Percentiles rank a stretch among this genome's conserved stretches.
Conservation (phyloP, 371 early-diverging fungal genomes). For the Cokeromyces recurvatus region DNA sequence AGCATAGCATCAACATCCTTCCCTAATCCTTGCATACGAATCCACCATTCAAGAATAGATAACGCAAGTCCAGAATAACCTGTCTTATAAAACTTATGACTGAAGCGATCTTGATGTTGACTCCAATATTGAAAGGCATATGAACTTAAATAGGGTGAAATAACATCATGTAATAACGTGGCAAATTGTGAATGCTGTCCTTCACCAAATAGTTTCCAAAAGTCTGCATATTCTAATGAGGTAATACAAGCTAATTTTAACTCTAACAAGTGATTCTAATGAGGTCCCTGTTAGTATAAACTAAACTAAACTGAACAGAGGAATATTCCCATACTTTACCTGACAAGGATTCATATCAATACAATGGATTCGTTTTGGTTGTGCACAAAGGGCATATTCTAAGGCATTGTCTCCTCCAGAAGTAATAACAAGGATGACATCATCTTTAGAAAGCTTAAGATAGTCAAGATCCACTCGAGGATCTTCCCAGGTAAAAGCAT, state of each 20-base stretch:
- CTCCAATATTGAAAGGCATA: slow-evolving; percentile 81
- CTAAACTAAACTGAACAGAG: no score
- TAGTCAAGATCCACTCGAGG: slow-evolving; percentile 73
- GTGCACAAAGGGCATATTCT: slow-evolving; percentile 72
- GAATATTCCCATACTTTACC: slow-evolving; percentile 12
- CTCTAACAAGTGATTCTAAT: slow-evolving; percentile 74
- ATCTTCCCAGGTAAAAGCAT: slow-evolving; percentile 89
- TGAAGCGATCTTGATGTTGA: slow-evolving; percentile 51
- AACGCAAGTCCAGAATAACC: slow-evolving; percentile 83
- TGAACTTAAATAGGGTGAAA: slow-evolving; percentile 72
- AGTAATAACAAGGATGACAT: slow-evolving; percentile 78
- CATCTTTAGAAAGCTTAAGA: slow-evolving; percentile 59
- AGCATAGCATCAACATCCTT: slow-evolving; percentile 58
- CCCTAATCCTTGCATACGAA: slow-evolving; percentile 55
- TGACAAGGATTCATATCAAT: slow-evolving; percentile 90
- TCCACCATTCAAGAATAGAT: slow-evolving; percentile 61
- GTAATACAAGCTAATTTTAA: slow-evolving; percentile 73
- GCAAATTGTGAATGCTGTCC: slow-evolving; percentile 62
- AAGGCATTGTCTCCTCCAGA: slow-evolving; percentile 85
- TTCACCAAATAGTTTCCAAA: slow-evolving; percentile 83
- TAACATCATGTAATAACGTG: slow-evolving; percentile 54
- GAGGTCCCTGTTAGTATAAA: no score
- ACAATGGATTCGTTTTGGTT: slow-evolving; percentile 71
- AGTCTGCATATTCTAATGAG: slow-evolving; percentile 57
- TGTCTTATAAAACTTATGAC: slow-evolving; percentile 74